Percentiles rank a stretch among this genome's conserved stretches.
phyloP scores from a whole-genome alignment of 1,284 basidiomycete species.

The Cutaneotrichosporon sp. region DNA sequence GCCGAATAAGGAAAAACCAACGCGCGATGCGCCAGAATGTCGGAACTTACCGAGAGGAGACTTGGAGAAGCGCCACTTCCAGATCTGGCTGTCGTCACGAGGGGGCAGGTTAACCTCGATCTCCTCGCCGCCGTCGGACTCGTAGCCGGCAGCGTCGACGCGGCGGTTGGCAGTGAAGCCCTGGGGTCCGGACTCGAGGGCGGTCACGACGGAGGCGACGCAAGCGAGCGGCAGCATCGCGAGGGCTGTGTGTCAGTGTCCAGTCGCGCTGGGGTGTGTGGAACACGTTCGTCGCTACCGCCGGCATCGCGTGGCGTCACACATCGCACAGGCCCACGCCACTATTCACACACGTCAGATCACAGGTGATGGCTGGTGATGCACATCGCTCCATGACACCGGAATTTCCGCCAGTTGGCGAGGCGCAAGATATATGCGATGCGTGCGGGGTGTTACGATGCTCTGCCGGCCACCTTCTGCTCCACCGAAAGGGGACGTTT shows the following conservation, averaged over 20 bases:
- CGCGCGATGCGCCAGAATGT: neutral
- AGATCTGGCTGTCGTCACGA: constrained; percentile 36
- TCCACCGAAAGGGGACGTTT: too few species aligned
- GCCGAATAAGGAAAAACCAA: neutral
- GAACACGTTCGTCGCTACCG: too few species aligned
- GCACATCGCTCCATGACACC: too few species aligned
- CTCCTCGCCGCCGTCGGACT: constrained; percentile 45
- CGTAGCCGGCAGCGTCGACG: constrained; percentile 46
- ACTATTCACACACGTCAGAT: too few species aligned
- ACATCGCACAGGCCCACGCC: too few species aligned
- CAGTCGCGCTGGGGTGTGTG: too few species aligned
- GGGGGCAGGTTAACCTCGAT: constrained; percentile 17
- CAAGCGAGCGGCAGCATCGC: constrained; percentile 41
- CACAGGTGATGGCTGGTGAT: too few species aligned
- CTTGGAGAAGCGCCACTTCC: constrained; percentile 46
- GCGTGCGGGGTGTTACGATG: too few species aligned
- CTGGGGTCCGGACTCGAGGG: constrained; percentile 34
- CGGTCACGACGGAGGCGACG: constrained; percentile 41
- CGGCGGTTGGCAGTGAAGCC: constrained; percentile 23
- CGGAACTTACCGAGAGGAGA: constrained; percentile 49
- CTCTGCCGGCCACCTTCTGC: too few species aligned
- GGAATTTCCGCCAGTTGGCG: too few species aligned
- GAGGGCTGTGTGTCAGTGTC: constrained; percentile 30
- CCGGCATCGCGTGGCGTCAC: too few species aligned
- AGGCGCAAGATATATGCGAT: too few species aligned